Evolutionary conservation across 1,139 yeast species (phyloP).

Genomic region (Pichia sp.): DNA sequence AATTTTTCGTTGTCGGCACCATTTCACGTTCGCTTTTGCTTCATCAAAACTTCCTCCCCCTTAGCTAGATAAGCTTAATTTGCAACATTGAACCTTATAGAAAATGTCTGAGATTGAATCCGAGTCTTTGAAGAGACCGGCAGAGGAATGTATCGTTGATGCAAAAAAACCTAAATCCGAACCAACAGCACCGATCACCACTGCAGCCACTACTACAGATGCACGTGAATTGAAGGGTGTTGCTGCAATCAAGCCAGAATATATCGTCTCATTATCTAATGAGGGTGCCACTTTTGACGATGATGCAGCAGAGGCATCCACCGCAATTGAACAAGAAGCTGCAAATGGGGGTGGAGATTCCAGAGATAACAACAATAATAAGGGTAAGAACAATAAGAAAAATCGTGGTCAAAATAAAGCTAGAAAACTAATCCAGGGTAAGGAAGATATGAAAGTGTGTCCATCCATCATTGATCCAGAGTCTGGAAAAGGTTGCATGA

Average conservation of each 20-base stretch:
- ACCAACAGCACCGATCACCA: background rate
- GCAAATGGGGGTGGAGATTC: constrained; percentile 18
- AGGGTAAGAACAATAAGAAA: constrained; percentile 30
- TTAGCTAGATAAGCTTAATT: background rate
- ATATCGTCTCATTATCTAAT: constrained; percentile 25
- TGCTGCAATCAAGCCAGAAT: constrained; percentile 49
- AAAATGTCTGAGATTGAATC: background rate
- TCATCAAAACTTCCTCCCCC: background rate
- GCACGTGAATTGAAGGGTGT: constrained; percentile 32
- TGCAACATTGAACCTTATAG: too few relatives aligned
- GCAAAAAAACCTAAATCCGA: background rate
- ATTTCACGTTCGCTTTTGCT: background rate
- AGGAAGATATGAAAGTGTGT: constrained; percentile 65
- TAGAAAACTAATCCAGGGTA: constrained; percentile 65
- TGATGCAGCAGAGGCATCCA: constrained; percentile 45
- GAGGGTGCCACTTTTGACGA: constrained; percentile 23
- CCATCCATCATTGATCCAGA: constrained; percentile 50
- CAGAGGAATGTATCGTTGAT: background rate
- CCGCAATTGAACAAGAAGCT: constrained; percentile 35
- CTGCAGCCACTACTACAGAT: constrained; percentile 1
- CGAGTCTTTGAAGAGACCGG: background rate
- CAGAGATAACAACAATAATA: constrained; percentile 25
- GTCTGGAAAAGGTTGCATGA: constrained; percentile 43
- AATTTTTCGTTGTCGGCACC: background rate
- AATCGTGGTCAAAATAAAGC: constrained; percentile 80